phyloP scores from a whole-genome alignment of 2,329 filamentous ascomycete species.

The Penicillium hesseltinei region DNA sequence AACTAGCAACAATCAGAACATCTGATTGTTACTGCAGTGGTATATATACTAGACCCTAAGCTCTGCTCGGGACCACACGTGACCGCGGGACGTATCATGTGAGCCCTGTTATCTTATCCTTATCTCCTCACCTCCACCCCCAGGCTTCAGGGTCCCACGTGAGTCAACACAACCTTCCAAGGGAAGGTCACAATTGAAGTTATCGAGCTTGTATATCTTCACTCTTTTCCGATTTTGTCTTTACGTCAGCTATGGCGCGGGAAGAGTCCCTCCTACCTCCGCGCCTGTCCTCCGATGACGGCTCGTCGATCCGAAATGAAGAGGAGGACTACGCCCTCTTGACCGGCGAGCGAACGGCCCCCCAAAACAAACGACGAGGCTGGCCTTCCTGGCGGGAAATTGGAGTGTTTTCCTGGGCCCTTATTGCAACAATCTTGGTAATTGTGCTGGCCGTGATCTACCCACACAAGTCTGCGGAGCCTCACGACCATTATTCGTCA shows the following conservation, averaged over 20 bases:
- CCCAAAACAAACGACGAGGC: conserved; percentile 35
- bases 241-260: conserved; percentile 31
- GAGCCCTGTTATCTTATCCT: conserved; percentile 8
- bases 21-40: too few species aligned
- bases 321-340: conserved; percentile 64
- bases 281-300: conserved; percentile 56
- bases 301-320: conserved; percentile 54
- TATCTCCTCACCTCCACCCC: conserved; percentile 8
- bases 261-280: conserved; percentile 54
- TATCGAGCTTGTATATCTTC: background rate
- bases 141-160: conserved; percentile 4
- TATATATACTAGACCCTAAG: too few species aligned
- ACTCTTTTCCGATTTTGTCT: background rate
- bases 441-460: conserved; percentile 79
- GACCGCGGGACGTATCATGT: conserved; percentile 9
- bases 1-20: too few species aligned
- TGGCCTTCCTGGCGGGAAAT: conserved; percentile 69
- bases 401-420: conserved; percentile 76
- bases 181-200: background rate
- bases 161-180: background rate
- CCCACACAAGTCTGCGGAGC: conserved; percentile 60
- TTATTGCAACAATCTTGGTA: conserved; percentile 74
- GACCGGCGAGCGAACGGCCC: conserved; percentile 50
- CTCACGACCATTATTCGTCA: conserved; percentile 26
- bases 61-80: background rate